phyloP scores from a whole-genome alignment of 139 green algal species.

The Chlamydomonas sphaeroides region DNA sequence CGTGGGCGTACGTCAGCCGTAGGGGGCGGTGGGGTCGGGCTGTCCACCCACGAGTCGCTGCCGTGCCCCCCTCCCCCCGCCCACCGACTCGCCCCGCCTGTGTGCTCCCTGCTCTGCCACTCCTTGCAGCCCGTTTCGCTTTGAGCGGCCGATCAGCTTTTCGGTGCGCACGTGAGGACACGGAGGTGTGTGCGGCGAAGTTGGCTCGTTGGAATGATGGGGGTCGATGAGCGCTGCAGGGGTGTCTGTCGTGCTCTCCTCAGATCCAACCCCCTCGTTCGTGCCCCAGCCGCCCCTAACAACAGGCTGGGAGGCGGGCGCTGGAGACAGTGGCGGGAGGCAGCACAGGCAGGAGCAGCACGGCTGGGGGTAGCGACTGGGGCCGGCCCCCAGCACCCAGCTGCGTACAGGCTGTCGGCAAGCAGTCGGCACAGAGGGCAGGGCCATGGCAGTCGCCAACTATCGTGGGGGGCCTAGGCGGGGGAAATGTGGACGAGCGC shows the following conservation, averaged over 20 bases:
- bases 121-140: background rate
- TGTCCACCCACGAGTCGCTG: constrained; percentile 1
- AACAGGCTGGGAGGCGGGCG: too few relatives aligned
- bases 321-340: too few relatives aligned
- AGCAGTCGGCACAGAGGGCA: too few relatives aligned
- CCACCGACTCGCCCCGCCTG: constrained; percentile 6
- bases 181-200: background rate
- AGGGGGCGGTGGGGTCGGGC: constrained; percentile 5
- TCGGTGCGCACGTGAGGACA: background rate
- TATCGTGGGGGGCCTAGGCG: too few relatives aligned
- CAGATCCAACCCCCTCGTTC: constrained; percentile 4
- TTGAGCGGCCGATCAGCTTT: background rate
- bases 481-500: too few relatives aligned
- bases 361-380: too few relatives aligned
- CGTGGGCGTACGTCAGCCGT: background rate
- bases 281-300: too few relatives aligned
- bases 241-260: constrained; percentile 10
- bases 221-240: constrained; percentile 6
- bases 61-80: constrained; percentile 10
- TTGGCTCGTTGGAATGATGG: constrained; percentile 8
- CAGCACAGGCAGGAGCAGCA: too few relatives aligned
- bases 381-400: too few relatives aligned
- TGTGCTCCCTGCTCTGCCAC: constrained; percentile 11
- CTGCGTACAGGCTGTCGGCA: too few relatives aligned
- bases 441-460: too few relatives aligned